A percentile compares a stretch with the other conserved stretches of the same genome.
Evolutionary conservation across 169 alveolate genomes (phyloP).

Genomic region (Blepharisma undulans): DNA sequence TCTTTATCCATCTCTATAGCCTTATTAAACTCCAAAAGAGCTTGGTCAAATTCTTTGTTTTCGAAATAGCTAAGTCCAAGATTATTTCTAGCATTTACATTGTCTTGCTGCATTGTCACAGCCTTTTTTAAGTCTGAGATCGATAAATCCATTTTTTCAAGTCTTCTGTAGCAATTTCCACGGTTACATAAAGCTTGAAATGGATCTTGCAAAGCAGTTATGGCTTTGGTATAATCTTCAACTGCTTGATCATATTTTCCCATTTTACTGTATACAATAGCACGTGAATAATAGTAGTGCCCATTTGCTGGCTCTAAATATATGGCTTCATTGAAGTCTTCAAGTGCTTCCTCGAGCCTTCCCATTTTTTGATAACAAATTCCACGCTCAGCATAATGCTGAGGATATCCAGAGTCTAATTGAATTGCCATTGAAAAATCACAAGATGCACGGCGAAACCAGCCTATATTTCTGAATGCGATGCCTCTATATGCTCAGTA

Average conservation of each 20-base stretch:
- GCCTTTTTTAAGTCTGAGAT: constrained; percentile 63
- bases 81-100: constrained; percentile 62
- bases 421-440: constrained; percentile 79
- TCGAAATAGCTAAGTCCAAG: constrained; percentile 63
- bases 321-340: constrained; percentile 75
- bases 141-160: constrained; percentile 65
- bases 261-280: constrained; percentile 71
- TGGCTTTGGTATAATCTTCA: constrained; percentile 71
- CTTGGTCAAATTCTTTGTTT: constrained; percentile 56
- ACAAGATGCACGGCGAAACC: constrained; percentile 67
- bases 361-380: constrained; percentile 63
- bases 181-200: constrained; percentile 51
- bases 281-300: constrained; percentile 68
- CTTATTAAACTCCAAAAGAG: constrained; percentile 41
- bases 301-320: constrained; percentile 63
- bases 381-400: constrained; percentile 71
- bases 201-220: constrained; percentile 52
- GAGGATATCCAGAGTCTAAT: constrained; percentile 62
- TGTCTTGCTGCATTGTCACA: constrained; percentile 47
- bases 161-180: constrained; percentile 74
- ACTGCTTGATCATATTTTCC: constrained; percentile 70
- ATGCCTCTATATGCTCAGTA: constrained; percentile 72
- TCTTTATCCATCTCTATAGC: constrained; percentile 48
- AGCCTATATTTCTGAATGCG: constrained; percentile 58
- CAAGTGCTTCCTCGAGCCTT: constrained; percentile 72